Conservation (phyloP, 106 monocot species). For the Dendrobium catenatum region DNA sequence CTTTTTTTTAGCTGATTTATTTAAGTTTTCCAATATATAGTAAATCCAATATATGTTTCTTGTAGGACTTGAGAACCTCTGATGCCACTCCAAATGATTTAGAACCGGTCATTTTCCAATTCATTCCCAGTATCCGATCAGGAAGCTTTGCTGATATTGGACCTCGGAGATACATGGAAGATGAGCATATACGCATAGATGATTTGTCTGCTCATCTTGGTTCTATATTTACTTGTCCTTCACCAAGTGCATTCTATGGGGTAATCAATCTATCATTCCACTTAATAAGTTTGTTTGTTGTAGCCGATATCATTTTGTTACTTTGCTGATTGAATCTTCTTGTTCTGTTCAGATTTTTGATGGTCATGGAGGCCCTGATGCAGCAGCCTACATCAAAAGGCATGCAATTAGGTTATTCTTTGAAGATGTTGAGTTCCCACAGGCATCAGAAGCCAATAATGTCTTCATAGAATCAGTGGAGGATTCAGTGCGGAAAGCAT, state of each 20-base stretch:
- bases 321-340: constrained; percentile 4
- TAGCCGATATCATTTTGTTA: background rate
- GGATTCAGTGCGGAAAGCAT: constrained; percentile 39
- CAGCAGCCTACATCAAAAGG: constrained; percentile 61
- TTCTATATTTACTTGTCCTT: constrained; percentile 35
- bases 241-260: constrained; percentile 68
- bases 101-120: constrained; percentile 9
- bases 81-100: constrained; percentile 18
- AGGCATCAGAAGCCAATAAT: constrained; percentile 30
- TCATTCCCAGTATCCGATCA: constrained; percentile 49
- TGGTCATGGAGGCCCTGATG: constrained; percentile 90
- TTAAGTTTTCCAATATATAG: background rate
- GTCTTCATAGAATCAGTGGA: constrained; percentile 43
- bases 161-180: constrained; percentile 60
- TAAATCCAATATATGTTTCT: background rate
- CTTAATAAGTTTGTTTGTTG: background rate
- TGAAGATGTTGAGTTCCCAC: constrained; percentile 64
- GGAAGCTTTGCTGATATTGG: constrained; percentile 65
- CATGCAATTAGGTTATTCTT: constrained; percentile 65
- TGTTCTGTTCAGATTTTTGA: constrained; percentile 52
- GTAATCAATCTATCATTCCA: constrained; percentile 19
- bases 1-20: background rate
- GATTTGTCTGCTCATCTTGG: constrained; percentile 53
- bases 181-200: constrained; percentile 73
- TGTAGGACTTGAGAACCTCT: constrained; percentile 38